phyloP scores from a whole-genome alignment of 2,329 filamentous ascomycete species.

The Xylariales sp. region DNA sequence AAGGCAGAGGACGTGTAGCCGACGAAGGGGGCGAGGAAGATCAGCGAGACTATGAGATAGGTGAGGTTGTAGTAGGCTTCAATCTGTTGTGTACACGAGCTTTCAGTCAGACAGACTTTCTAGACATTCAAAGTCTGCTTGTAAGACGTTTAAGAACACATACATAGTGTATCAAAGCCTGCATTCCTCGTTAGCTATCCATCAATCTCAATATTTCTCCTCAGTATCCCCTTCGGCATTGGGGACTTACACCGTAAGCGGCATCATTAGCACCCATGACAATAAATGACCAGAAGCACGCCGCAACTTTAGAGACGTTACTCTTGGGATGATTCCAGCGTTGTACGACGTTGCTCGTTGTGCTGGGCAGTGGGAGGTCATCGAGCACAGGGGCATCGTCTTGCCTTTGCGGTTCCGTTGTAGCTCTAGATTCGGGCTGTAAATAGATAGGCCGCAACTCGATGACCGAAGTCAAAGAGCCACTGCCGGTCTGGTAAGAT shows the following conservation, averaged over 20 bases:
- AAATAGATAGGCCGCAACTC: constrained; percentile 14
- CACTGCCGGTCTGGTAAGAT: too few relatives aligned
- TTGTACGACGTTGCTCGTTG: constrained; percentile 26
- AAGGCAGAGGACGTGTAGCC: constrained; percentile 41
- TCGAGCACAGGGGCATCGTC: too few relatives aligned
- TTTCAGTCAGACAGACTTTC: too few relatives aligned
- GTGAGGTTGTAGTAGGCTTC: constrained; percentile 40
- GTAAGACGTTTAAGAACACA: too few relatives aligned
- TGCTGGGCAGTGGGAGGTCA: constrained; percentile 17
- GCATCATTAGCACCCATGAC: constrained; percentile 56
- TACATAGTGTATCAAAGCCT: constrained; percentile 50
- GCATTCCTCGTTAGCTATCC: constrained; percentile 11
- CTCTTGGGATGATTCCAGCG: constrained; percentile 44
- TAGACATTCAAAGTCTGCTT: too few relatives aligned
- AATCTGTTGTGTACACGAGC: too few relatives aligned
- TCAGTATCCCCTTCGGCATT: too few relatives aligned
- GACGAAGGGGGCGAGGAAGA: constrained; percentile 42
- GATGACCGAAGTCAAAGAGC: constrained; percentile 17
- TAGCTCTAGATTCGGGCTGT: too few relatives aligned
- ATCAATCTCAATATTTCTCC: not conserved
- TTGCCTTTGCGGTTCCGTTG: too few relatives aligned
- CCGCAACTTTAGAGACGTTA: constrained; percentile 43
- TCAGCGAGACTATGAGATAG: constrained; percentile 43
- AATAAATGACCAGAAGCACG: constrained; percentile 54
- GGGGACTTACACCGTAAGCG: constrained; percentile 52